Evolutionary conservation across 2,329 filamentous ascomycete species (phyloP), one percentile per base, ranked within the genome.

Genomic region (Helicocarpus griseus): DNA sequence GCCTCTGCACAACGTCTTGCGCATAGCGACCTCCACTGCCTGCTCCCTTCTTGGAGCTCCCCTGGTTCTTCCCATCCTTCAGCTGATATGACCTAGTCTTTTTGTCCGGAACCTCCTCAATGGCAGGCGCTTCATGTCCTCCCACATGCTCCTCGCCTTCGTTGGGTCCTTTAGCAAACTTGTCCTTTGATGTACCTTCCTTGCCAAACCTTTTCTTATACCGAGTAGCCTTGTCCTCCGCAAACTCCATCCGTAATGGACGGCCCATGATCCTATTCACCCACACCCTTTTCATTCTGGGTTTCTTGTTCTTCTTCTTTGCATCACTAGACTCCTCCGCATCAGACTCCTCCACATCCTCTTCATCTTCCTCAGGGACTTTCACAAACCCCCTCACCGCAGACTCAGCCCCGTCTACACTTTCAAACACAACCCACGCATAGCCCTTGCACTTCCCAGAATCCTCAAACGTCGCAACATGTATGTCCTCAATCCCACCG

Each of bases 391-490:
- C 91, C 65, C 83, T 84, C 57, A 95, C 89, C 3, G 87, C 87
- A 61, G 78, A 79, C 47, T 83, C 80, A 0, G 89, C 89, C 0
- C 85, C 80, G 52, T 87, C 82, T 9, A 90, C 65, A 48, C 89
- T 83, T 64, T 85, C 83, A 69, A 97, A 98, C 55, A 87, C 87
- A 55, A 98, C 82, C 90, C 93, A 98, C 5, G 85, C 93, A 71
- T 86, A 98, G 17, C 93, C 94, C 73, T 97, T 97, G 75, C 93
- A 98, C 73, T 97, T 98, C 40, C 93, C 93, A 19, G 85, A 85
- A 68, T 98, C 94, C 69, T 97, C 88, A 65, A 98, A 98, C 0
- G 90, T 95, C 2, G 93, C 93, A 58, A 97, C 76, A 71, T 95
- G 91, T 57, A 89, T 79, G 73, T 87, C 87, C 49, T 84, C 81